phyloP scores from a whole-genome alignment of 805 yeast species.

The Cyberlindnera mrakii region DNA sequence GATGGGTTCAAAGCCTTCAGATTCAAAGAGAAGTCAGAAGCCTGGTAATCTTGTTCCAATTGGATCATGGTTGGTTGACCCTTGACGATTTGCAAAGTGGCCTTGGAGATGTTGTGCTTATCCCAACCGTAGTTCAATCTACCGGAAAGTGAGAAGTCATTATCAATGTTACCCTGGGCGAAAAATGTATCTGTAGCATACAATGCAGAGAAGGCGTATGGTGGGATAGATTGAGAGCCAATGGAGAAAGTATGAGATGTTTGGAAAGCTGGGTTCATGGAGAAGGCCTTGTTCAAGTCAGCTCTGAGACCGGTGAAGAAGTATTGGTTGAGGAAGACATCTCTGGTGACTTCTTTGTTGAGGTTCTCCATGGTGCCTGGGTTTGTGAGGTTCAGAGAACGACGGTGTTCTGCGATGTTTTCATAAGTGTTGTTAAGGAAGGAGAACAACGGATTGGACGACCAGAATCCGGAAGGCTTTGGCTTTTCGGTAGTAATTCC shows the following conservation, averaged over 20 bases:
- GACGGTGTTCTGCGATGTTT: slow-evolving; percentile 70
- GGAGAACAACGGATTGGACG: slow-evolving; percentile 76
- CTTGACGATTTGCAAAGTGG: slow-evolving; percentile 80
- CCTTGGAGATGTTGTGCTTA: slow-evolving; percentile 68
- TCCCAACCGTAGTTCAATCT: slow-evolving; percentile 91
- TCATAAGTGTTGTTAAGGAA: slow-evolving; percentile 72
- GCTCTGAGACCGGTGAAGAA: slow-evolving; percentile 95
- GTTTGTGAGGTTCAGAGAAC: slow-evolving; percentile 72
- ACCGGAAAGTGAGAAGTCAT: slow-evolving; percentile 78
- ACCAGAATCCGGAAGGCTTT: slow-evolving; percentile 59
- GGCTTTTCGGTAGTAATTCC: slow-evolving; percentile 48
- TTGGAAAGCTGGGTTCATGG: slow-evolving; percentile 93
- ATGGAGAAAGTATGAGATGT: slow-evolving; percentile 88
- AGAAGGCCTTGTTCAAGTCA: slow-evolving; percentile 86
- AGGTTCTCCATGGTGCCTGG: slow-evolving; percentile 95
- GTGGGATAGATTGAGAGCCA: slow-evolving; percentile 81
- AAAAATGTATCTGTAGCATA: slow-evolving; percentile 82
- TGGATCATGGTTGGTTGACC: slow-evolving; percentile 93
- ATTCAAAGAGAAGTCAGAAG: slow-evolving; percentile 80
- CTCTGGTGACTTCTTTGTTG: slow-evolving; percentile 89
- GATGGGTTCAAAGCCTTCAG: slow-evolving; percentile 90
- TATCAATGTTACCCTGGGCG: slow-evolving; percentile 88
- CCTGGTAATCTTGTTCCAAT: slow-evolving; percentile 93
- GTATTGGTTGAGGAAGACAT: slow-evolving; percentile 84
- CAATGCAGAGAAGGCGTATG: slow-evolving; percentile 86